These are phyloP conservation scores for Xylaria nigripes DNA, from an alignment of 495 filamentous ascomycete species.

Conservation along the genomic window DNA sequence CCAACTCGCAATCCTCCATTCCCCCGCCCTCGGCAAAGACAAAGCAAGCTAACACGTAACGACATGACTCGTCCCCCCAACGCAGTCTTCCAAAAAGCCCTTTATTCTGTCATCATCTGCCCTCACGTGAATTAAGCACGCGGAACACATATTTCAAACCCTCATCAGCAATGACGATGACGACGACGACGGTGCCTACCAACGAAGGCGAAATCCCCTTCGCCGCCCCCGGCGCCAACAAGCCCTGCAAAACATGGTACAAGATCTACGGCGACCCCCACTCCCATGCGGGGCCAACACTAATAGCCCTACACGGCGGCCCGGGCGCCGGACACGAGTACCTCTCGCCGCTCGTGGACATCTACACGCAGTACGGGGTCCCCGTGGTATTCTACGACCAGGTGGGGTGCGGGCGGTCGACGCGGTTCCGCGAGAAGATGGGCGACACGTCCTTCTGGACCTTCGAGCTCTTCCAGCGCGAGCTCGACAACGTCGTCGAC, in stretches of 20 bases:
- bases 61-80: too few species aligned
- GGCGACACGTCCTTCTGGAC: slow-evolving; percentile 30
- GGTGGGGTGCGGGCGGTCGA: slow-evolving; percentile 43
- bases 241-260: slow-evolving; percentile 41
- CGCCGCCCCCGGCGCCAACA: slow-evolving; percentile 27
- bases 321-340: slow-evolving; percentile 42
- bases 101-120: too few species aligned
- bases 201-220: slow-evolving; percentile 27
- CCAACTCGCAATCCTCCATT: too few species aligned
- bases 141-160: too few species aligned
- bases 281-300: slow-evolving; percentile 1
- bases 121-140: too few species aligned
- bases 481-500: slow-evolving; percentile 44
- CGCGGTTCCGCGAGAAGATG: slow-evolving; percentile 36
- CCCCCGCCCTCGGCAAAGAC: too few species aligned
- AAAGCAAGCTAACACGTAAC: too few species aligned
- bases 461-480: slow-evolving; percentile 42
- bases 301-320: slow-evolving; percentile 35
- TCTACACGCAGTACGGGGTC: slow-evolving; percentile 28
- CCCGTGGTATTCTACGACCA: slow-evolving; percentile 52
- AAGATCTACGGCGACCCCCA: slow-evolving; percentile 31
- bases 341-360: slow-evolving; percentile 33
- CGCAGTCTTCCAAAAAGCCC: too few species aligned
- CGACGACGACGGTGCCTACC: slow-evolving; percentile 1
- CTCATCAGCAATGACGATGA: too few species aligned